Base-by-base conservation (phyloP, 2,329 filamentous ascomycete species). In the Colletotrichum viniferum region DNA sequence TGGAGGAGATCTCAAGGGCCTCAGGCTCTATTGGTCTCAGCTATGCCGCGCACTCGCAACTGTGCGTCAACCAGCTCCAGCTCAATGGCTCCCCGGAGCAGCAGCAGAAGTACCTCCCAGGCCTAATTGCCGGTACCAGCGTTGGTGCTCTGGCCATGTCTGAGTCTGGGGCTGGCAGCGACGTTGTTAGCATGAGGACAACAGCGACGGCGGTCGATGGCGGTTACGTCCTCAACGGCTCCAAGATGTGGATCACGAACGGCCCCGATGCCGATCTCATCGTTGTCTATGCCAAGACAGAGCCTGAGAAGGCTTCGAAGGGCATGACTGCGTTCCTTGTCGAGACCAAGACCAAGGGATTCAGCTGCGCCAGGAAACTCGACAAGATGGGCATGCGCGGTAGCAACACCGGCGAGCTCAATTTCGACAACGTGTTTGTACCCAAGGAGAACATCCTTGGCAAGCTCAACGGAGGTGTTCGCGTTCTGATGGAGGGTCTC, bases 161-260 rank as follows among this genome's bases (percentile, higher is more conserved):
- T 30, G 96, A 99, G 85, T 94, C 96, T 77, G 95, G 94, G 8
- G 93, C 96, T 1, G 96, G 96, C 16, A 96, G 94, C 79, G 96
- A 99, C 85, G 96, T 99, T 5, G 96, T 99, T 32, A 95, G 94
- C 85, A 98, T 98, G 96, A 95, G 96, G 83, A 97, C 93, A 60
- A 93, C 91, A 4, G 96, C 96, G 0, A 94, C 92, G 82, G 89
- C 91, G 77, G 94, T 95, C 13, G 94, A 97, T 80, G 96, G 96
- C 43, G 96, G 96, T 32, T 98, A 94, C 84, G 77, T 96, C 24
- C 87, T 99, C 71, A 95, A 96, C 81, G 96, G 96, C 36, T 95
- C 93, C 76, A 98, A 99, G 89, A 98, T 98, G 96, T 99, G 96
- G 96, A 99, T 99, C 83, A 99, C 96, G 77, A 99, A 99, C 85